phyloP scores from a whole-genome alignment of 164 flowering plant species.

The Magnolia kwangsiensis region DNA sequence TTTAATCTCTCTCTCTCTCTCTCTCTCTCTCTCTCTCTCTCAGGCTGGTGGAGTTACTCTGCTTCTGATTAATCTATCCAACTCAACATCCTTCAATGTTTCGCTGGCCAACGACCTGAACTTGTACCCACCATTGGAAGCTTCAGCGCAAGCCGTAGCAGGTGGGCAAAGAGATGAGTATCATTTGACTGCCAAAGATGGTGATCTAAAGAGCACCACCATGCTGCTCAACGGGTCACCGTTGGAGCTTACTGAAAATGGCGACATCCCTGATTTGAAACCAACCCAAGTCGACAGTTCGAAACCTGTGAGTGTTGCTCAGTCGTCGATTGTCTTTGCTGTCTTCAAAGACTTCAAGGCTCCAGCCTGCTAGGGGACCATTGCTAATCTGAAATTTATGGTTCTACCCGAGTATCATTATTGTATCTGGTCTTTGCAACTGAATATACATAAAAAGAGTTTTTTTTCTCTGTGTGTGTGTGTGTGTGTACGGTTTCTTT shows the following conservation, averaged over 20 bases:
- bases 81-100: constrained; percentile 32
- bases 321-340: constrained; percentile 13
- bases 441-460: too few relatives aligned
- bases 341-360: constrained; percentile 11
- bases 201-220: constrained; percentile 39
- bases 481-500: too few relatives aligned
- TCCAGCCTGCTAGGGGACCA: constrained; percentile 6
- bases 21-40: neutral
- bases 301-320: constrained; percentile 4
- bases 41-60: constrained; percentile 49
- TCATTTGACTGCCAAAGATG: constrained; percentile 52
- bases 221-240: constrained; percentile 44
- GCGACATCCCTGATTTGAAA: constrained; percentile 17
- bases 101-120: constrained; percentile 27
- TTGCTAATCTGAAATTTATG: neutral
- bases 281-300: constrained; percentile 4
- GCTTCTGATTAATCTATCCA: constrained; percentile 53
- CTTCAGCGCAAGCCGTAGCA: constrained; percentile 2
- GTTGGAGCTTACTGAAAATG: constrained; percentile 6
- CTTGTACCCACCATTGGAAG: constrained; percentile 13
- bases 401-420: too few relatives aligned
- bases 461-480: too few relatives aligned
- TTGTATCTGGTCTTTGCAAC: too few relatives aligned
- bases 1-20: too few relatives aligned
- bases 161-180: constrained; percentile 39